Percentiles rank a stretch among this genome's conserved stretches.
phyloP scores from a whole-genome alignment of 176 grass and related monocot genomes.

The Raddia guianensis region DNA sequence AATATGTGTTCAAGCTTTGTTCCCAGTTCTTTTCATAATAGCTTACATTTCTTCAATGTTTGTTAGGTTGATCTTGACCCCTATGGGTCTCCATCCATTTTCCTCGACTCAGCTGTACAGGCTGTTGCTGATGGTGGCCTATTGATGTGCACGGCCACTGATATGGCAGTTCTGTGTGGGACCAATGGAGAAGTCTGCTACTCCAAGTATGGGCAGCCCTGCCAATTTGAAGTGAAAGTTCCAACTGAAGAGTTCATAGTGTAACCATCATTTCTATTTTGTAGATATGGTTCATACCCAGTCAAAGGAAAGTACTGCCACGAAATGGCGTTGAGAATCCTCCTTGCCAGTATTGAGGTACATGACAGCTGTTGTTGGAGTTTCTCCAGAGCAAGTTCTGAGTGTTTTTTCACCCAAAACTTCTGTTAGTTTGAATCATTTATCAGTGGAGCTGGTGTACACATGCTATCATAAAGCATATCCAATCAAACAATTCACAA shows the following conservation, averaged over 20 bases:
- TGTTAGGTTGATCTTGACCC: conserved; percentile 93
- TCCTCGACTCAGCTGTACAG: conserved; percentile 95
- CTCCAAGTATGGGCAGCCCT: conserved; percentile 71
- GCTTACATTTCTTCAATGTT: neutral
- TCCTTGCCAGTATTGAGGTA: conserved; percentile 98
- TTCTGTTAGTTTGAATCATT: neutral
- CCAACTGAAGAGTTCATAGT: conserved; percentile 12
- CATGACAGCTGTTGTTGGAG: neutral
- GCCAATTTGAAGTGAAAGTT: conserved; percentile 15
- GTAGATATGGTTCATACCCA: conserved; percentile 95
- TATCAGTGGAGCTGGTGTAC: neutral
- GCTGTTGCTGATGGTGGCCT: conserved; percentile 85
- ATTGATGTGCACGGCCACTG: conserved; percentile 96
- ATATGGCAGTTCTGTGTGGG: conserved; percentile 96
- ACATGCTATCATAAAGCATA: neutral
- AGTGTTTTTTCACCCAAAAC: conserved; percentile 4
- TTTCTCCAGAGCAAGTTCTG: neutral
- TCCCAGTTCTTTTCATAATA: conserved; percentile 16
- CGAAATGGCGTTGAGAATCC: conserved; percentile 99
- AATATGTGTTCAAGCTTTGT: neutral
- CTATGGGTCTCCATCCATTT: conserved; percentile 89
- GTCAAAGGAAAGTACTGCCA: conserved; percentile 95
- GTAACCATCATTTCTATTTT: conserved; percentile 44
- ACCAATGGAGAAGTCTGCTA: conserved; percentile 92
- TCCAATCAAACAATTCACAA: conserved; percentile 1